Evolutionary conservation across 148 eudicot genomes (phyloP).

Genomic region (Pharnaceum exiguum): DNA sequence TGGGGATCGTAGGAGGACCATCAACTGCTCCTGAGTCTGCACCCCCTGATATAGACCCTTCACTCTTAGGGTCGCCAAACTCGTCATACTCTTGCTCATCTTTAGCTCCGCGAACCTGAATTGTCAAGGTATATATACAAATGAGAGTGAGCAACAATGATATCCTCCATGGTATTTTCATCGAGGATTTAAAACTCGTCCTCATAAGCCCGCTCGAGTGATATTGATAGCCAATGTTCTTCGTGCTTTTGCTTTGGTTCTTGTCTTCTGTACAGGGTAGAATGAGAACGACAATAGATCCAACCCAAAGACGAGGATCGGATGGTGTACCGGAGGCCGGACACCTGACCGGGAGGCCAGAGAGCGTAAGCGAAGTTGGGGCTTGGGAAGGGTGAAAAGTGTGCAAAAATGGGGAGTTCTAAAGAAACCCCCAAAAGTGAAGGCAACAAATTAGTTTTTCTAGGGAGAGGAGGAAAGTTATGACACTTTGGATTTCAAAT

Average conservation of each 20-base stretch:
- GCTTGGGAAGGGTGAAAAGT: not conserved
- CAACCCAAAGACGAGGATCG: not conserved
- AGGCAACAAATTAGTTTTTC: slow-evolving; percentile 16
- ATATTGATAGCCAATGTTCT: not conserved
- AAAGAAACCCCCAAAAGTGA: slow-evolving; percentile 30
- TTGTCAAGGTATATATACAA: slow-evolving; percentile 8
- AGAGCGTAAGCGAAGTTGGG: not conserved
- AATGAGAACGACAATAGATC: not conserved
- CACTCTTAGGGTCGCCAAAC: slow-evolving; percentile 32
- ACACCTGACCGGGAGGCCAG: slow-evolving; percentile 16
- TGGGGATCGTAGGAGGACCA: slow-evolving; percentile 29
- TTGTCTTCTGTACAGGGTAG: not conserved
- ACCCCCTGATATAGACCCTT: slow-evolving; percentile 6
- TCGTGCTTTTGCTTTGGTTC: not conserved
- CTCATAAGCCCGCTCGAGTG: slow-evolving; percentile 13
- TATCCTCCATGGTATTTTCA: slow-evolving; percentile 22
- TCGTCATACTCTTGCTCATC: slow-evolving; percentile 19
- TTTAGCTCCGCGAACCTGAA: slow-evolving; percentile 13
- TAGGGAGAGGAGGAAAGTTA: slow-evolving; percentile 1
- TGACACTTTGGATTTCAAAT: slow-evolving; percentile 22
- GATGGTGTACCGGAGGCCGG: slow-evolving; percentile 18
- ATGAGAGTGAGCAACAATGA: not conserved
- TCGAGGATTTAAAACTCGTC: slow-evolving; percentile 13
- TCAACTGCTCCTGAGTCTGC: not conserved
- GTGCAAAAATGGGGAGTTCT: slow-evolving; percentile 24